phyloP scores from a whole-genome alignment of 768 basidiomycete species.

The Trametes punicea region DNA sequence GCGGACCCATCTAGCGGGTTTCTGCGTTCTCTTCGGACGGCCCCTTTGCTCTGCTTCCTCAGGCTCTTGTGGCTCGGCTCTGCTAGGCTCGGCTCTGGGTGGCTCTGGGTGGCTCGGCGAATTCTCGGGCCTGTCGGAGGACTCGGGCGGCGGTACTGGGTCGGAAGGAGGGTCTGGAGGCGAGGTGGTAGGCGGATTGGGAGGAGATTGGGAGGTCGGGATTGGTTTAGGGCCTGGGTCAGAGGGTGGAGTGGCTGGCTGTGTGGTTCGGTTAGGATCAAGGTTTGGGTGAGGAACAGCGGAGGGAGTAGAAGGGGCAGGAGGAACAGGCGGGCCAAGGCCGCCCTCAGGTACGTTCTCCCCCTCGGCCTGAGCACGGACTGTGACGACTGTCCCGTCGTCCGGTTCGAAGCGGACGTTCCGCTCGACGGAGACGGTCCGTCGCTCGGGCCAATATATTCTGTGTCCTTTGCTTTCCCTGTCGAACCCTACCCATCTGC shows the following conservation, averaged over 20 bases:
- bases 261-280: too few relatives aligned
- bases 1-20: not conserved
- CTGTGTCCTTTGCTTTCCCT: not conserved
- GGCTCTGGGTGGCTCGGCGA: too few relatives aligned
- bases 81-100: too few relatives aligned
- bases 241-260: too few relatives aligned
- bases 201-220: too few relatives aligned
- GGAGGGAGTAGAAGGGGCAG: not conserved
- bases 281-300: too few relatives aligned
- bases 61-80: not conserved
- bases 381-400: not conserved
- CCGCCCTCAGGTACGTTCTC: not conserved
- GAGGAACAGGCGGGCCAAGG: not conserved
- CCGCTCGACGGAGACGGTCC: slow-evolving; percentile 4
- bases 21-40: not conserved
- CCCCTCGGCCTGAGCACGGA: slow-evolving; percentile 6
- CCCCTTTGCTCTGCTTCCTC: not conserved
- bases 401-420: not conserved
- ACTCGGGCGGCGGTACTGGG: too few relatives aligned
- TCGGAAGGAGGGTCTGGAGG: too few relatives aligned
- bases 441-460: slow-evolving; percentile 12
- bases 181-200: too few relatives aligned
- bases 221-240: too few relatives aligned
- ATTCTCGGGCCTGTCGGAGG: too few relatives aligned
- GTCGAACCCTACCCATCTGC: slow-evolving; percentile 1